Conservation (phyloP, 108 stramenopile genomes). For the Cyclostephanos invisitatus region DNA sequence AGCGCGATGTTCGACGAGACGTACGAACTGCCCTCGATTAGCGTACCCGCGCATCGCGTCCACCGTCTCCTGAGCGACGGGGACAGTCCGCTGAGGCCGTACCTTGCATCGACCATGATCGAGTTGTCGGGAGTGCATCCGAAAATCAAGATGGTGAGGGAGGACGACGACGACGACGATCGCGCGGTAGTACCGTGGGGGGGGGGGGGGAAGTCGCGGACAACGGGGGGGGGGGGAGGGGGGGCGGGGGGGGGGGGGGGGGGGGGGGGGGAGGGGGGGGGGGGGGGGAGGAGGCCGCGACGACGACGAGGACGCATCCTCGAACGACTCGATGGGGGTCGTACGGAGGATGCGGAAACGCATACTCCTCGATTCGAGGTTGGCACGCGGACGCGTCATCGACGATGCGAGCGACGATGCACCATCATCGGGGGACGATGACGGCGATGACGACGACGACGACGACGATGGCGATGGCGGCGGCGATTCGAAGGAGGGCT, state of each 20-base stretch:
- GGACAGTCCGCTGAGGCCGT: conserved; percentile 45
- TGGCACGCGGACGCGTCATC: neutral
- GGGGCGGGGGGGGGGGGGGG: too few relatives aligned
- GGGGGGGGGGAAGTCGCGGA: too few relatives aligned
- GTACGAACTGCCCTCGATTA: conserved; percentile 39
- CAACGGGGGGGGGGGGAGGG: too few relatives aligned
- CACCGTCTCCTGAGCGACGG: conserved; percentile 42
- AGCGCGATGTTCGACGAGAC: conserved; percentile 26
- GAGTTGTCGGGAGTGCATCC: conserved; percentile 65
- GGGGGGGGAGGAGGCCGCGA: too few relatives aligned
- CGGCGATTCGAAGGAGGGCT: neutral
- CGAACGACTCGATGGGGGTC: too few relatives aligned
- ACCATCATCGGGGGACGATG: neutral
- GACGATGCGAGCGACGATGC: neutral
- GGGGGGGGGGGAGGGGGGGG: too few relatives aligned
- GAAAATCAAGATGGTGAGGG: conserved; percentile 64
- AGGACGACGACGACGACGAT: too few relatives aligned
- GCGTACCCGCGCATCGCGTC: conserved; percentile 42
- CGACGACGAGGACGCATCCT: conserved; percentile 11
- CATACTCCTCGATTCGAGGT: conserved; percentile 38
- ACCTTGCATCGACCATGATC: conserved; percentile 53
- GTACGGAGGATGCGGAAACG: conserved; percentile 33
- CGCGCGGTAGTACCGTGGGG: too few relatives aligned
- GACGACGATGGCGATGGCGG: too few relatives aligned
- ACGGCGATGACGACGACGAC: too few relatives aligned